Percentiles rank a stretch among this genome's conserved stretches.
phyloP scores from a whole-genome alignment of 805 yeast genomes.

The Metschnikowia bowlesiae region DNA sequence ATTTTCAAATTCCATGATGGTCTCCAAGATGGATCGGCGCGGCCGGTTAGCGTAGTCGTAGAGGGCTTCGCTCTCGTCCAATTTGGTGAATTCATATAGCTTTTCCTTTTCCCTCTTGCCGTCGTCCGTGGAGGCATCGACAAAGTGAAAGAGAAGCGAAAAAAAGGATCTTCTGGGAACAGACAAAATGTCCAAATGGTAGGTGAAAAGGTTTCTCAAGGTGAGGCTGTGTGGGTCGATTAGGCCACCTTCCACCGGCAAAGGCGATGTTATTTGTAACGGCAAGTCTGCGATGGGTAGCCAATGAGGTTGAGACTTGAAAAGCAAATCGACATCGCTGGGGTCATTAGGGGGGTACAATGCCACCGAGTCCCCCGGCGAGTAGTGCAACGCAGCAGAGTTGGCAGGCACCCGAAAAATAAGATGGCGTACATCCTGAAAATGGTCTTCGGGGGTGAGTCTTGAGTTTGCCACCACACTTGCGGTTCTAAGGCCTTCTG shows the following conservation, averaged over 20 bases:
- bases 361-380: slow-evolving; percentile 79
- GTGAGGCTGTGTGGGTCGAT: slow-evolving; percentile 51
- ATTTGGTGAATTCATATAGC: slow-evolving; percentile 65
- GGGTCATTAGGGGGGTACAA: slow-evolving; percentile 72
- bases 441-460: slow-evolving; percentile 68
- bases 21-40: slow-evolving; percentile 80
- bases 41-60: slow-evolving; percentile 94
- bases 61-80: slow-evolving; percentile 74
- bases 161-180: slow-evolving; percentile 86
- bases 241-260: slow-evolving; percentile 55
- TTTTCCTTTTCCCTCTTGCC: slow-evolving; percentile 75
- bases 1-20: slow-evolving; percentile 74
- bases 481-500: slow-evolving; percentile 33
- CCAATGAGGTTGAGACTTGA: slow-evolving; percentile 71
- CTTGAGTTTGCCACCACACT: slow-evolving; percentile 48
- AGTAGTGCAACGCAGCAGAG: slow-evolving; percentile 29
- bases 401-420: slow-evolving; percentile 30
- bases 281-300: slow-evolving; percentile 61
- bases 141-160: slow-evolving; percentile 65
- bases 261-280: slow-evolving; percentile 33
- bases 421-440: slow-evolving; percentile 82
- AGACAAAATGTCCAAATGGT: slow-evolving; percentile 77
- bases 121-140: slow-evolving; percentile 39
- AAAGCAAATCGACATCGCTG: slow-evolving; percentile 56
- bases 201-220: slow-evolving; percentile 62